Conservation (phyloP, 768 basidiomycete genomes). For the Chalciporus piperatus region DNA sequence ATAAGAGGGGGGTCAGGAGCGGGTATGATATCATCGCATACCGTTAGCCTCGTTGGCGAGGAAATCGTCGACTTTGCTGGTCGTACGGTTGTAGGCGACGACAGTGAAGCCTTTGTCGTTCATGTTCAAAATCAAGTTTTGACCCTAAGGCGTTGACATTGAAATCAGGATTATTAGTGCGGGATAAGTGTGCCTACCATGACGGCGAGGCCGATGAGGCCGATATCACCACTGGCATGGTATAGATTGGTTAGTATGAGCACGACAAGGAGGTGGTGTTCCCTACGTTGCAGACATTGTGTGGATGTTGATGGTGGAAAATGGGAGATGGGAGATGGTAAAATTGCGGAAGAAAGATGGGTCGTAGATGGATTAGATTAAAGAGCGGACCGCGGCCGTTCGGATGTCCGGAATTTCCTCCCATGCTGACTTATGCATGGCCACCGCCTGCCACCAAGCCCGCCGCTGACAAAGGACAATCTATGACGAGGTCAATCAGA, state of each 20-base stretch:
- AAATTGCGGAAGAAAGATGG: constrained; percentile 32
- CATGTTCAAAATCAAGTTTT: constrained; percentile 98
- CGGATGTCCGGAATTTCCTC: constrained; percentile 13
- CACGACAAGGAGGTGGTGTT: constrained; percentile 7
- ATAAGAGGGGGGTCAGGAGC: constrained; percentile 15
- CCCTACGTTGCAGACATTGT: constrained; percentile 52
- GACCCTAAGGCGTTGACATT: constrained; percentile 55
- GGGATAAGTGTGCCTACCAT: constrained; percentile 60
- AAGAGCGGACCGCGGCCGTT: constrained; percentile 17
- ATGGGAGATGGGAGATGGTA: constrained; percentile 35
- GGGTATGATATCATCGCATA: constrained; percentile 39
- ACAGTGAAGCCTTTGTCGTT: constrained; percentile 99
- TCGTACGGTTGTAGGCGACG: constrained; percentile 96
- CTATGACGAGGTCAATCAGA: not conserved
- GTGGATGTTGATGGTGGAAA: constrained; percentile 29
- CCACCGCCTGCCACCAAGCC: no score
- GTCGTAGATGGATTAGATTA: constrained; percentile 29
- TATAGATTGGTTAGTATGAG: constrained; percentile 21
- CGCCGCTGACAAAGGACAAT: no score
- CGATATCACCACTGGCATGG: constrained; percentile 82
- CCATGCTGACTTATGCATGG: constrained; percentile 16
- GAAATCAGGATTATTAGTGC: constrained; percentile 5
- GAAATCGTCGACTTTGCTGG: constrained; percentile 94
- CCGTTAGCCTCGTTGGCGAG: constrained; percentile 98
- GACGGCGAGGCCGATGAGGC: constrained; percentile 97